Conservation (phyloP, 148 eudicot species). For the Selenicereus undatus region DNA sequence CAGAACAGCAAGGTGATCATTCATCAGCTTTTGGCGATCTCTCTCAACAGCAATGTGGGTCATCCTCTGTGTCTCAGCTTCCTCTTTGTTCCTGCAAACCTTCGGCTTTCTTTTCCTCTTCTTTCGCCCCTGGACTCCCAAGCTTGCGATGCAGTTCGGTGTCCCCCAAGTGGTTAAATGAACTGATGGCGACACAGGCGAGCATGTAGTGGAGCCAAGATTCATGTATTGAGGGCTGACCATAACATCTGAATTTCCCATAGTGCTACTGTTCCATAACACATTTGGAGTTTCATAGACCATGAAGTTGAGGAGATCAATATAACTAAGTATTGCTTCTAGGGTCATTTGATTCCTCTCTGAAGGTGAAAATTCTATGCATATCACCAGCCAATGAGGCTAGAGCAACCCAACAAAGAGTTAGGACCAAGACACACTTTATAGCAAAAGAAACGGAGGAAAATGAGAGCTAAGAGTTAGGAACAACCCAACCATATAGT, state of each 20-base stretch:
- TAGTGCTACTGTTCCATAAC: constrained; percentile 13
- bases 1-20: constrained; percentile 74
- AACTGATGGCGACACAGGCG: background rate
- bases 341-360: constrained; percentile 41
- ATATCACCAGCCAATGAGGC: constrained; percentile 4
- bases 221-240: constrained; percentile 11
- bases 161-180: background rate
- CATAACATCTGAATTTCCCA: background rate
- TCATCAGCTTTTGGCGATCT: constrained; percentile 89
- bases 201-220: background rate
- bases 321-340: constrained; percentile 59
- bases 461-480: no score
- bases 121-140: constrained; percentile 49
- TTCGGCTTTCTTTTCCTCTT: constrained; percentile 59
- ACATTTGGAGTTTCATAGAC: constrained; percentile 49
- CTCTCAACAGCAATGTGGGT: constrained; percentile 93
- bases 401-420: background rate
- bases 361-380: constrained; percentile 11
- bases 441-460: background rate
- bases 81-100: constrained; percentile 79
- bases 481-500: no score
- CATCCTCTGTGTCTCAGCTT: constrained; percentile 85
- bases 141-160: constrained; percentile 5
- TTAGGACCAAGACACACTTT: background rate
- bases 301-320: constrained; percentile 57